Base-by-base conservation (phyloP, 345 rosid species). In the Excoecaria cochinchinensis region DNA sequence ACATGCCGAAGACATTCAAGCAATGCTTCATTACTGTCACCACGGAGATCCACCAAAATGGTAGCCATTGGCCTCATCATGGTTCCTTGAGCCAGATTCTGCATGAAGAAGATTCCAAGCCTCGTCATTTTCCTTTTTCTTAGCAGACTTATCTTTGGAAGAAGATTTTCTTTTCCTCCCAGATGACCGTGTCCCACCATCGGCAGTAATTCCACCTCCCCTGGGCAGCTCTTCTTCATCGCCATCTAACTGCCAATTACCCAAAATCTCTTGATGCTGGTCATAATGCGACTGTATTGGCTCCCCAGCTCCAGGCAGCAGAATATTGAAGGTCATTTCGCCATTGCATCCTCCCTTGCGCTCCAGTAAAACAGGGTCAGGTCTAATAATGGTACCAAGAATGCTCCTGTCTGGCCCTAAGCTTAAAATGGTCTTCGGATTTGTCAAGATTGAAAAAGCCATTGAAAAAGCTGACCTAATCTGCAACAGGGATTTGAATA, bases 231-330 rank as follows among this genome's bases (percentile, higher is more conserved):
- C 88, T 51, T 84, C 92, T 64, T 94, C 96, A 42, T 88, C 95
- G 19, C 83, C 82, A 38, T 86, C 90, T 9, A 87, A 85, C 73
- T 80, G 87, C 98, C 98, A 94, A 52, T 92, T 94, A 80, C 91
- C 81, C 75, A 88, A 75, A 42, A 89, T 85, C 46, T 90, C 94
- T 3, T 79, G 85, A 40, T 74, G 84, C 73, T 81, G 77, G 59
- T 73, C 83, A 13, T 60, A 25, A 48, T 57, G 67, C 8, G 77
- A 74, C 42, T 52, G 87, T 52, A 90, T 59, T n/a, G 91, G 94
- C 79, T 92, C 93, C 82, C 97, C 97, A 0, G 96, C 94, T 75
- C 98, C 96, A 2, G 93, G 91, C 61, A 95, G 87, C 86, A 95
- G 81, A 85, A 83, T 86, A 71, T 71, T 81, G 79, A 95, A 91